A percentile compares a stretch with the other conserved stretches of the same genome.
Conservation (phyloP, 2,329 filamentous ascomycete genomes). For the Curvularia hawaiiensis region DNA sequence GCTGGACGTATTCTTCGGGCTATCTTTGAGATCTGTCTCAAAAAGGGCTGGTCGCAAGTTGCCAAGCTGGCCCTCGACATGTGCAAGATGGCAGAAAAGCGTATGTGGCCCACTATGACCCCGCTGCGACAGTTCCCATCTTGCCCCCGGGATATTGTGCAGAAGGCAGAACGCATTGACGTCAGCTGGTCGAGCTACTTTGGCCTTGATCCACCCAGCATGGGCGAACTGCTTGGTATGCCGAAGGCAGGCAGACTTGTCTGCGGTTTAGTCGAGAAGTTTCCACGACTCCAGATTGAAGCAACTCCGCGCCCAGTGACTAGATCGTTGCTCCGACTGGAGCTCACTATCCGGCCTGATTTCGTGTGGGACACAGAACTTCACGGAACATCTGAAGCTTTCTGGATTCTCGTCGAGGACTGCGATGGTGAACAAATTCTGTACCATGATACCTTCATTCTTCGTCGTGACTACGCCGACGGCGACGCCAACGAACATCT, state of each 20-base stretch:
- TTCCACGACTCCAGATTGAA: conserved; percentile 89
- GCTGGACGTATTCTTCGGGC: conserved; percentile 94
- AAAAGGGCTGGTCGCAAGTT: conserved; percentile 94
- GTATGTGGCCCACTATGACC: conserved; percentile 99
- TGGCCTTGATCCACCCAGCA: conserved; percentile 91
- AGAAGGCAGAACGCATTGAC: conserved; percentile 93
- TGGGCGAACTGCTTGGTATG: conserved; percentile 92
- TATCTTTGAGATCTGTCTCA: conserved; percentile 95
- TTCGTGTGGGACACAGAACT: conserved; percentile 94
- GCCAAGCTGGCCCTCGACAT: conserved; percentile 91
- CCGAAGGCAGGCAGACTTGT: conserved; percentile 86
- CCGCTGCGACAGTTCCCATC: conserved; percentile 82
- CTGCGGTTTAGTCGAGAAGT: conserved; percentile 86
- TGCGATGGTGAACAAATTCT: conserved; percentile 96
- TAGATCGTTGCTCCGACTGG: conserved; percentile 86
- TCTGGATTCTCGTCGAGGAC: conserved; percentile 97
- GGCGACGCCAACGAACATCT: conserved; percentile 90
- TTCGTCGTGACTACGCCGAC: conserved; percentile 86
- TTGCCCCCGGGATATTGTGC: conserved; percentile 85
- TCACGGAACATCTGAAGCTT: conserved; percentile 87
- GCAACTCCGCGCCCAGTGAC: conserved; percentile 95
- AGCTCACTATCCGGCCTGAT: conserved; percentile 88
- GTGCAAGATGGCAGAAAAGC: conserved; percentile 99
- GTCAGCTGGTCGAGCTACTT: conserved; percentile 95
- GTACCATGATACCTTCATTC: conserved; percentile 91